A percentile compares a stretch with the other conserved stretches of the same genome.
Evolutionary conservation across 2,329 filamentous ascomycete species (phyloP).

Genomic region (Talaromyces verruculosus): DNA sequence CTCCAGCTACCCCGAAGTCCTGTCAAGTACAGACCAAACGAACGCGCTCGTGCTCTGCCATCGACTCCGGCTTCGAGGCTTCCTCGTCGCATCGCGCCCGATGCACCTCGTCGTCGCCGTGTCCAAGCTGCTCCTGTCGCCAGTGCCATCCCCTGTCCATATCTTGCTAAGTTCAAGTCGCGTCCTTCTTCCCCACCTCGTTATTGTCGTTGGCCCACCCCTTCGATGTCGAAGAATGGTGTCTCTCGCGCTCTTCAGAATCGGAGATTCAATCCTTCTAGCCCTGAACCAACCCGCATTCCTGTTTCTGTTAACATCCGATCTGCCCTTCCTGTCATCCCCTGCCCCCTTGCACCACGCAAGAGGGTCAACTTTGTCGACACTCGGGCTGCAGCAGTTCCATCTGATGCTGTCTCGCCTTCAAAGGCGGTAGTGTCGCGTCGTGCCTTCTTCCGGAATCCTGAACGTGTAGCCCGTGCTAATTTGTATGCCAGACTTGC

Average conservation of each 20-base stretch:
- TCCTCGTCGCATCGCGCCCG: neutral
- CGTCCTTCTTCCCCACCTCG: conserved; percentile 12
- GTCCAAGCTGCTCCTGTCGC: conserved; percentile 23
- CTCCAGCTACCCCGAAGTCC: conserved; percentile 18
- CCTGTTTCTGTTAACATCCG: conserved; percentile 21
- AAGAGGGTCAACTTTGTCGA: conserved; percentile 15
- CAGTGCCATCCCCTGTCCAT: conserved; percentile 20
- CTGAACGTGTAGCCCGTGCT: conserved; percentile 13
- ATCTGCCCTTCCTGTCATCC: conserved; percentile 9
- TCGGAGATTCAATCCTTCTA: neutral
- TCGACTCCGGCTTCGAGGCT: conserved; percentile 4
- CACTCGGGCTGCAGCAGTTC: neutral
- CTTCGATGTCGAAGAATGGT: conserved; percentile 19
- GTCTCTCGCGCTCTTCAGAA: conserved; percentile 18
- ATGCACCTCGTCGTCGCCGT: conserved; percentile 19
- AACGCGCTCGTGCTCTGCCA: conserved; percentile 1
- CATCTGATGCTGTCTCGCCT: neutral
- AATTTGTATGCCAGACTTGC: conserved; percentile 1
- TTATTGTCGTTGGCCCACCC: conserved; percentile 10
- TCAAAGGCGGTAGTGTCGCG: neutral
- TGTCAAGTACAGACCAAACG: conserved; percentile 19
- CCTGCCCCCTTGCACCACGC: conserved; percentile 10
- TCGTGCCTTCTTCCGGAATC: neutral
- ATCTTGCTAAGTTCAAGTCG: conserved; percentile 15
- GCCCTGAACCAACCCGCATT: conserved; percentile 23